Conservation (phyloP, 2,329 filamentous ascomycete genomes). For the Xylaria hypoxylon region DNA sequence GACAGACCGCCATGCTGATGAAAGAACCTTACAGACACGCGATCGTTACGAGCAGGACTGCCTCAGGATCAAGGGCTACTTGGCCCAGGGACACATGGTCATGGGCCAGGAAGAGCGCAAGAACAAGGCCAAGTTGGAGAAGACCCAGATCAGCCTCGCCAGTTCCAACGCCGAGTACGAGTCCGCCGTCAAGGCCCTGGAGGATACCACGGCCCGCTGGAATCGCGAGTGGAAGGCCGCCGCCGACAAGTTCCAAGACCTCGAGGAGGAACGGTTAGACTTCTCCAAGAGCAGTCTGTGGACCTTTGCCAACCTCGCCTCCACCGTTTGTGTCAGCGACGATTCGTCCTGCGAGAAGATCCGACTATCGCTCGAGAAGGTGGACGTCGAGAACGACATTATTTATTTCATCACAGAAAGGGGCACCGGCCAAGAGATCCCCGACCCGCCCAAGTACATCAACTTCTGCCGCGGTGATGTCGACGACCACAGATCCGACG, state of each 20-base stretch:
- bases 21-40: conserved; percentile 69
- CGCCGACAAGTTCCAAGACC: conserved; percentile 98
- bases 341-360: conserved; percentile 98
- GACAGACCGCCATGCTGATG: conserved; percentile 12
- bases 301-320: conserved; percentile 97
- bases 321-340: conserved; percentile 97
- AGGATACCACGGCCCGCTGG: conserved; percentile 95
- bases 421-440: conserved; percentile 96
- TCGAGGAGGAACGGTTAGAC: conserved; percentile 96
- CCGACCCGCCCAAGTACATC: conserved; percentile 96
- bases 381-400: conserved; percentile 98
- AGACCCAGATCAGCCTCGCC: conserved; percentile 95
- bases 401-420: conserved; percentile 85
- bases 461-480: conserved; percentile 95
- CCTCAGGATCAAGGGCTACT: conserved; percentile 96
- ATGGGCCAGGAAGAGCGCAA: conserved; percentile 99
- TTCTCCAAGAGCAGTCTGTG: conserved; percentile 98
- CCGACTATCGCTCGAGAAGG: conserved; percentile 89
- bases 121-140: conserved; percentile 98
- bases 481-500: conserved; percentile 81
- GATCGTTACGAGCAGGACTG: conserved; percentile 98
- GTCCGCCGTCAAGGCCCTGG: conserved; percentile 87
- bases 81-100: conserved; percentile 99
- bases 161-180: conserved; percentile 95
- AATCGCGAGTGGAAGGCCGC: conserved; percentile 98